phyloP scores from a whole-genome alignment of 2,329 filamentous ascomycete species.

The Colletotrichum sansevieriae region DNA sequence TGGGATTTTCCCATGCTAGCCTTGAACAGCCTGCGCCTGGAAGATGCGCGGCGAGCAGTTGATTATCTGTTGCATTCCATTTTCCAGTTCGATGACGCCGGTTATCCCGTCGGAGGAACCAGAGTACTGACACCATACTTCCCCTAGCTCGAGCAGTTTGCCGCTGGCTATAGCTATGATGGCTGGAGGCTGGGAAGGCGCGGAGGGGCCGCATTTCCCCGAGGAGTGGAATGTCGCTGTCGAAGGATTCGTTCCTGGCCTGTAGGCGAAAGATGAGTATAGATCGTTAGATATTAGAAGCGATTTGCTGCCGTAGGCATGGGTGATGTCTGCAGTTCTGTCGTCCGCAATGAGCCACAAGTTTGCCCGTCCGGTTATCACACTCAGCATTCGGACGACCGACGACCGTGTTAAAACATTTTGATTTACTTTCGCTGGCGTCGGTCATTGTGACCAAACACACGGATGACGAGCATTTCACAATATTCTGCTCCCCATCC shows the following conservation, averaged over 20 bases:
- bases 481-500: slow-evolving; percentile 69
- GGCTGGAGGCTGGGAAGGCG: slow-evolving; percentile 68
- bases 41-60: slow-evolving; percentile 54
- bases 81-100: slow-evolving; percentile 68
- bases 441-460: slow-evolving; percentile 28
- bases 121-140: slow-evolving; percentile 71
- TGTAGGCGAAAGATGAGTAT: slow-evolving; percentile 1
- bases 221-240: slow-evolving; percentile 60
- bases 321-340: not conserved
- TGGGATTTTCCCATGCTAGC: slow-evolving; percentile 61
- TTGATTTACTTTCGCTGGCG: slow-evolving; percentile 37
- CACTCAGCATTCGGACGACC: not conserved
- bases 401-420: slow-evolving; percentile 9
- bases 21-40: slow-evolving; percentile 58
- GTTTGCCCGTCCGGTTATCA: too few relatives aligned
- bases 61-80: slow-evolving; percentile 61
- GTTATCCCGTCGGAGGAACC: slow-evolving; percentile 65
- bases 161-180: slow-evolving; percentile 68
- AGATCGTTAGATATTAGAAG: not conserved
- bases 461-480: slow-evolving; percentile 64
- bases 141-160: slow-evolving; percentile 61
- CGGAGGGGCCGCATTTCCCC: slow-evolving; percentile 61
- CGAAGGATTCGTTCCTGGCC: slow-evolving; percentile 58
- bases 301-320: too few relatives aligned
- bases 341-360: not conserved